Evolutionary conservation across 371 early-diverging fungal species (phyloP).

Genomic region (Lichtheimia hyalospora): DNA sequence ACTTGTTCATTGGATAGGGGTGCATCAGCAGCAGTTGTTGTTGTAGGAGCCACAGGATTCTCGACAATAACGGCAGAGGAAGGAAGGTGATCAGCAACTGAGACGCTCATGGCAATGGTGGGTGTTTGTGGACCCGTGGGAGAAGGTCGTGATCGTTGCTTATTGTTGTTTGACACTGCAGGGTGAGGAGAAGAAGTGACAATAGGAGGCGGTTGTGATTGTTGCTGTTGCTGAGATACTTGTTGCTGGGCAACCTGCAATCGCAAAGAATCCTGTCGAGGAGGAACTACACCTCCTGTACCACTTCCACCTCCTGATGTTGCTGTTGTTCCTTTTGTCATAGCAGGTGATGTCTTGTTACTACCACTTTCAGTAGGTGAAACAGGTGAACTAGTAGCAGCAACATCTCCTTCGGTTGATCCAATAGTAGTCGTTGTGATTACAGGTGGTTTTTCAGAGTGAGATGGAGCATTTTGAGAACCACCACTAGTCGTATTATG

Average conservation of each 20-base stretch:
- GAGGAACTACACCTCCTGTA: conserved; percentile 7
- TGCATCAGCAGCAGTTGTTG: not conserved
- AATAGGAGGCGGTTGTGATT: conserved; percentile 20
- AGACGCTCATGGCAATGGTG: conserved; percentile 14
- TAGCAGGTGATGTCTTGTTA: not conserved
- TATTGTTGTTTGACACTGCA: not conserved
- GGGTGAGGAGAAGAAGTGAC: not conserved
- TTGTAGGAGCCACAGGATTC: not conserved
- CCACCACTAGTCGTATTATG: not conserved
- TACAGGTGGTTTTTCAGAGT: conserved; percentile 1
- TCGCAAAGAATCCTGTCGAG: conserved; percentile 19
- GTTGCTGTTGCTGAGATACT: not conserved
- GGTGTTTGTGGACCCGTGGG: conserved; percentile 18
- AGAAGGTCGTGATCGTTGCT: conserved; percentile 1
- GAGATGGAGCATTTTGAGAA: not conserved
- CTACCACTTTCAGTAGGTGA: not conserved
- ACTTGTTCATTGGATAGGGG: too few relatives aligned
- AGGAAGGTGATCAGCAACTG: conserved; percentile 5
- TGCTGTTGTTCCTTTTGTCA: not conserved
- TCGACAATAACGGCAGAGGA: conserved; percentile 9
- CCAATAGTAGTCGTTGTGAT: not conserved
- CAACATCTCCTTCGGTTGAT: too few relatives aligned
- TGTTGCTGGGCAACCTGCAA: conserved; percentile 11
- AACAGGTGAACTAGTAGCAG: conserved; percentile 9
- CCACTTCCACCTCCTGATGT: not conserved